Conservation (phyloP, 768 basidiomycete species). For the Solioccasus polychromus region DNA sequence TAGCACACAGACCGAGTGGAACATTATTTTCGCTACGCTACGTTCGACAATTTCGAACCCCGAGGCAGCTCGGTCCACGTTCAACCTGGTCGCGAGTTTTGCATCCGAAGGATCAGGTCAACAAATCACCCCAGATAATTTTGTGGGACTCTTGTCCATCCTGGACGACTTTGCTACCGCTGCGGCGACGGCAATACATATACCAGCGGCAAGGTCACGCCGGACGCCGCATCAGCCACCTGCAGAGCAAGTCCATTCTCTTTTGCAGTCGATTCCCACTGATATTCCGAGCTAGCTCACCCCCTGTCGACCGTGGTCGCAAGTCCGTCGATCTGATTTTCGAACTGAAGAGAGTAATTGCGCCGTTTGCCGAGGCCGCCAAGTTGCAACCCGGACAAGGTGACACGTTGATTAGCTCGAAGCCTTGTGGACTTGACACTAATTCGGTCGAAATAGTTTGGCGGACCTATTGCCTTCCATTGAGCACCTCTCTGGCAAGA, state of each 20-base stretch:
- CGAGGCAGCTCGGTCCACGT: conserved; percentile 82
- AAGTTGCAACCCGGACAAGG: conserved; percentile 35
- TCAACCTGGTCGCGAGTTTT: conserved; percentile 72
- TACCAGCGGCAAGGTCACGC: conserved; percentile 52
- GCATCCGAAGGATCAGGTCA: conserved; percentile 58
- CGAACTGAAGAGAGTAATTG: conserved; percentile 65
- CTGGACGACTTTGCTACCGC: conserved; percentile 84
- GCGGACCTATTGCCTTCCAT: conserved; percentile 72
- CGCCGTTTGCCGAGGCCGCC: conserved; percentile 52
- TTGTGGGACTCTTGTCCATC: conserved; percentile 71
- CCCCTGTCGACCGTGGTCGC: conserved; percentile 74
- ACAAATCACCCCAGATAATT: conserved; percentile 73
- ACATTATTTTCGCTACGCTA: conserved; percentile 83
- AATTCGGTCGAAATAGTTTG: conserved; percentile 57
- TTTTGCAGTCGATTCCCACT: background rate
- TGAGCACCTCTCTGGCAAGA: conserved; percentile 68
- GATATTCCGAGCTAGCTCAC: conserved; percentile 48
- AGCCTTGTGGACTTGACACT: background rate
- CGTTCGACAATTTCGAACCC: conserved; percentile 82
- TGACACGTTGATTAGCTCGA: conserved; percentile 13
- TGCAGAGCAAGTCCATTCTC: conserved; percentile 44
- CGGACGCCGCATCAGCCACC: conserved; percentile 48
- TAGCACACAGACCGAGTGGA: conserved; percentile 95
- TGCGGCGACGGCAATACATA: conserved; percentile 63
- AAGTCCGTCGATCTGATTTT: conserved; percentile 80